A percentile compares a stretch with the other conserved stretches of the same genome.
These are phyloP conservation scores for Kodamaea nitidulidarum DNA, from an alignment of 805 yeast genomes.

Conservation along the genomic window DNA sequence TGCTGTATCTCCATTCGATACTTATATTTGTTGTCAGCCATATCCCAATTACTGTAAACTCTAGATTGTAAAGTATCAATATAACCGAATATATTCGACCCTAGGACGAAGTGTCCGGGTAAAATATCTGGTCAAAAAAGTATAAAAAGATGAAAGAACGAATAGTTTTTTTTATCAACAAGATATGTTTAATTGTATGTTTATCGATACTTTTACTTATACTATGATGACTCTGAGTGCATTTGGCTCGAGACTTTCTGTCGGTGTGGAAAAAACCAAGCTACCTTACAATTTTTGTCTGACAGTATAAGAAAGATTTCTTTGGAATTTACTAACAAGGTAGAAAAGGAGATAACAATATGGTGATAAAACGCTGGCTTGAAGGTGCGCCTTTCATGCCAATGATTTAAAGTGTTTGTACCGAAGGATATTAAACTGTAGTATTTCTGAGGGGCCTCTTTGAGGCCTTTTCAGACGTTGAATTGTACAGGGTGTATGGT, in stretches of 20 bases:
- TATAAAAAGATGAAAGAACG: slow-evolving; percentile 3
- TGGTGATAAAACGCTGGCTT: too few relatives aligned
- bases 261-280: slow-evolving; percentile 98
- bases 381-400: too few relatives aligned
- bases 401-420: too few relatives aligned
- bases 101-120: background rate
- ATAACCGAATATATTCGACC: background rate
- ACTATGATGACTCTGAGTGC: slow-evolving; percentile 93
- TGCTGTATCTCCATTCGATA: slow-evolving; percentile 90
- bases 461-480: too few relatives aligned
- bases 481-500: too few relatives aligned
- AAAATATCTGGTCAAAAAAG: slow-evolving; percentile 2
- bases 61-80: too few relatives aligned
- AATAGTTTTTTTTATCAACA: slow-evolving; percentile 4
- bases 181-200: slow-evolving; percentile 6
- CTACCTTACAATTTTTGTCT: slow-evolving; percentile 82
- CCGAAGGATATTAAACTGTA: too few relatives aligned
- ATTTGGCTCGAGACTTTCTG: slow-evolving; percentile 98
- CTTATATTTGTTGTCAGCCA: slow-evolving; percentile 49
- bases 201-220: slow-evolving; percentile 4
- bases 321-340: background rate
- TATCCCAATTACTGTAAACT: background rate
- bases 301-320: slow-evolving; percentile 26
- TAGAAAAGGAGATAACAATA: background rate
- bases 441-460: too few relatives aligned